These are phyloP conservation scores for Aquilaria sinensis DNA, from an alignment of 345 rosid genomes.

Conservation along the genomic window DNA sequence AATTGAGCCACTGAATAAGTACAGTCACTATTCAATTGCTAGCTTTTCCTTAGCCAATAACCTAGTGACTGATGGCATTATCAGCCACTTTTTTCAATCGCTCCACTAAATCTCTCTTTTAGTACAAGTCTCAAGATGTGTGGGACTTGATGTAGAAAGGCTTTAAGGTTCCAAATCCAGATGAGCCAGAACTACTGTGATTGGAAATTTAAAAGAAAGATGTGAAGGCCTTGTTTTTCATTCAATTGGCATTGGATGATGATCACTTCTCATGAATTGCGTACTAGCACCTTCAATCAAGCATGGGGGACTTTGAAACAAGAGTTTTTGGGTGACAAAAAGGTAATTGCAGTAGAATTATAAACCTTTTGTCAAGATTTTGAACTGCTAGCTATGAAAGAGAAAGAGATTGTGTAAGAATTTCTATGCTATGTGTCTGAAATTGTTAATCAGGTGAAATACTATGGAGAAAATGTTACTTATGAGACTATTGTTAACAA, in stretches of 20 bases:
- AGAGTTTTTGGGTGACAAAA: background rate
- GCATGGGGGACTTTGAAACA: no score
- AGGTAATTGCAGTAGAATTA: background rate
- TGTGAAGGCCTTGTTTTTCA: constrained; percentile 1
- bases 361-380: background rate
- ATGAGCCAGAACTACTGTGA: background rate
- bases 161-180: background rate
- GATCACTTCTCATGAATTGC: background rate
- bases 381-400: background rate
- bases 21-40: no score
- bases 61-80: no score
- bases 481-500: constrained; percentile 5
- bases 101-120: no score
- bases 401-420: background rate
- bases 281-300: no score
- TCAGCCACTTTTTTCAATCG: no score
- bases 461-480: background rate
- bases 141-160: constrained; percentile 1
- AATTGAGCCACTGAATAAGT: no score
- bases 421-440: background rate
- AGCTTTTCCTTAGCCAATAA: no score
- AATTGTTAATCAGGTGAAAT: background rate
- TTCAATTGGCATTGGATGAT: constrained; percentile 1
- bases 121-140: background rate
- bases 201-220: background rate